Base-by-base conservation (phyloP, 768 basidiomycete species). In the Panaeolus papilionaceus region DNA sequence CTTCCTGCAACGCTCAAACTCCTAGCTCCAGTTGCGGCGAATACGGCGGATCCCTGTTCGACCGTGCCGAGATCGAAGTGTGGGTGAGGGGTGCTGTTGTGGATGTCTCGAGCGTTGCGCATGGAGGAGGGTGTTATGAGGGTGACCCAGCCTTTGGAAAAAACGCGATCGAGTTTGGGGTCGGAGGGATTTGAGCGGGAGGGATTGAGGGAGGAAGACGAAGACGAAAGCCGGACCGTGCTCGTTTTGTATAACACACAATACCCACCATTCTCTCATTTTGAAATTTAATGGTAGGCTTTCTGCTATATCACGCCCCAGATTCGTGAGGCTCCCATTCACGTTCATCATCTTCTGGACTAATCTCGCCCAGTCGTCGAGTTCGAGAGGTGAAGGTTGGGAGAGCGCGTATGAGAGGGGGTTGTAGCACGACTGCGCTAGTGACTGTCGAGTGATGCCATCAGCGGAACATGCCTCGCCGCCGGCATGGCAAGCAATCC, bases 21-120 rank as follows among this genome's bases (percentile, higher is more conserved):
- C 26, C 77, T 80, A 14, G 83, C 79, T 0, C 79, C 78, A 11
- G 78, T 79, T 3, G 71, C 67, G 37, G 77, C 72, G 71, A 85
- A 85, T 4, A 85, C 66, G 0, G 79, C 75, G 0, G 79, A 77
- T 0, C 83, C 83, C 69, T 85, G 83, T 45, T 77, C 69, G 3
- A 80, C 75, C 0, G 83, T 84, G 4, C 73, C 74, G 1, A 74
- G 51, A 54, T 85, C 84, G 70, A 72, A 81, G 4, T 69, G 63
- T 0, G 84, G 85, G 70, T 86, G 85, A 0, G 84, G 84, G 2
- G 83, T 84, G 3, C 82, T n/a, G 79, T n/a, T 67, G 66, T 86
- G 84, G 39, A 84, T 66, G 62, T 72, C 61, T 12, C 79, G 77
- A 28, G 72, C 66, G 3, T 67, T 69, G 1, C 38, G 11, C 2